Evolutionary conservation across 202 grass and related monocot genomes (phyloP).

Genomic region (Eragrostis tef): DNA sequence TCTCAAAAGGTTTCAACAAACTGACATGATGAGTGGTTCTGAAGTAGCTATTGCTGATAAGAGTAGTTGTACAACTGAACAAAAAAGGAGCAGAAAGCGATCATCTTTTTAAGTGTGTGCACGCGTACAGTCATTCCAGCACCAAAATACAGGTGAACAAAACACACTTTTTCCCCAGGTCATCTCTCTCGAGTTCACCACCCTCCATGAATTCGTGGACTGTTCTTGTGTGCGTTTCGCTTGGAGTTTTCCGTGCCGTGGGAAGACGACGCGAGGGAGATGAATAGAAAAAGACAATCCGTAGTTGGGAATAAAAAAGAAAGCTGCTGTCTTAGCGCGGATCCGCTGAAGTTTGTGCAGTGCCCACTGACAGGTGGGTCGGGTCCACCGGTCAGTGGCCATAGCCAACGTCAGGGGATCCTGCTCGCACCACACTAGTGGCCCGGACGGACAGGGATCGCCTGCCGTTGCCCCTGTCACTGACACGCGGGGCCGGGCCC

Average conservation of each 20-base stretch:
- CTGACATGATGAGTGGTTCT: conserved; percentile 30
- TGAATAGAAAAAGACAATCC: conserved; percentile 30
- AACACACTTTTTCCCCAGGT: conserved; percentile 19
- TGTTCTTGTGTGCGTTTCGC: conserved; percentile 16
- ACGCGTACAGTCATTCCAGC: conserved; percentile 18
- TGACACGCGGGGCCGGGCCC: too few species aligned
- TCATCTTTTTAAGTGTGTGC: conserved; percentile 33
- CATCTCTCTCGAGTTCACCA: conserved; percentile 45
- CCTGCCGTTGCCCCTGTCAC: too few species aligned
- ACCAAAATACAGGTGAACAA: conserved; percentile 38
- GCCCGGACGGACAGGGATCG: too few species aligned
- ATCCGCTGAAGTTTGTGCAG: too few species aligned
- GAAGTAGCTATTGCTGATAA: conserved; percentile 31
- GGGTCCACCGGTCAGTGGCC: too few species aligned
- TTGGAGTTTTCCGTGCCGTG: conserved; percentile 28
- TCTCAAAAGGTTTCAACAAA: background rate
- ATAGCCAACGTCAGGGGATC: too few species aligned
- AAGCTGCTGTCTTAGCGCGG: conserved; percentile 27
- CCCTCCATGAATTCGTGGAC: conserved; percentile 34
- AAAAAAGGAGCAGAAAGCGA: conserved; percentile 33
- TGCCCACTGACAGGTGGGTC: too few species aligned
- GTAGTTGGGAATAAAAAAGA: conserved; percentile 39
- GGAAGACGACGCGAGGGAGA: conserved; percentile 1
- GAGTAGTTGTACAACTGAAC: conserved; percentile 35
- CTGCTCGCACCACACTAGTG: background rate